Percentiles rank a stretch among this genome's conserved stretches.
Evolutionary conservation across 768 basidiomycete species (phyloP).

Genomic region (Phanerochaete carnosa): DNA sequence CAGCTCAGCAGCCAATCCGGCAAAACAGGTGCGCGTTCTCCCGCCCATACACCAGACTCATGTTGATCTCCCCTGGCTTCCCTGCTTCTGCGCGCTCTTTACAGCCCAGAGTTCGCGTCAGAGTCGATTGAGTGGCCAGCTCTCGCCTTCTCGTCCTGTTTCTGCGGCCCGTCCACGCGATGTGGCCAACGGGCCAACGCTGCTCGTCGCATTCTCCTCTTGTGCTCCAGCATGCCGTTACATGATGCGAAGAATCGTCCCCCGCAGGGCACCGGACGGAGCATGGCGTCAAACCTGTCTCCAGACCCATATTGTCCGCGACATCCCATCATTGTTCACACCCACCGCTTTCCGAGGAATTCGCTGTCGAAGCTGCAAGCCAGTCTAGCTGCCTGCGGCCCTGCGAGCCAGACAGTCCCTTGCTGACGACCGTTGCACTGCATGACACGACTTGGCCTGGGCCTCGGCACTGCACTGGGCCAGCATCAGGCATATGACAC

Average conservation of each 20-base stretch:
- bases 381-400: neutral
- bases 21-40: neutral
- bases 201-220: neutral
- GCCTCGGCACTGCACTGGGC: neutral
- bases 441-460: neutral
- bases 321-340: neutral
- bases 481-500: neutral
- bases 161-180: neutral
- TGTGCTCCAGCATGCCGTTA: neutral
- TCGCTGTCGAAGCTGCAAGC: neutral
- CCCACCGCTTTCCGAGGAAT: neutral
- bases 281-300: constrained; percentile 5
- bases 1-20: neutral
- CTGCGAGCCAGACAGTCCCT: neutral
- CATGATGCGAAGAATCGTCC: neutral
- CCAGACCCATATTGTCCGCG: neutral
- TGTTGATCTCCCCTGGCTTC: neutral
- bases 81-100: neutral
- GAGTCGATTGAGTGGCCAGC: neutral
- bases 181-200: neutral
- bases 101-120: neutral
- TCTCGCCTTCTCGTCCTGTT: neutral
- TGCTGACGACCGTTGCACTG: constrained; percentile 1
- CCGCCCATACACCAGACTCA: neutral
- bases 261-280: neutral